Base-by-base conservation (phyloP, 257 asterid genomes). In the Paraleonurus japonicus region DNA sequence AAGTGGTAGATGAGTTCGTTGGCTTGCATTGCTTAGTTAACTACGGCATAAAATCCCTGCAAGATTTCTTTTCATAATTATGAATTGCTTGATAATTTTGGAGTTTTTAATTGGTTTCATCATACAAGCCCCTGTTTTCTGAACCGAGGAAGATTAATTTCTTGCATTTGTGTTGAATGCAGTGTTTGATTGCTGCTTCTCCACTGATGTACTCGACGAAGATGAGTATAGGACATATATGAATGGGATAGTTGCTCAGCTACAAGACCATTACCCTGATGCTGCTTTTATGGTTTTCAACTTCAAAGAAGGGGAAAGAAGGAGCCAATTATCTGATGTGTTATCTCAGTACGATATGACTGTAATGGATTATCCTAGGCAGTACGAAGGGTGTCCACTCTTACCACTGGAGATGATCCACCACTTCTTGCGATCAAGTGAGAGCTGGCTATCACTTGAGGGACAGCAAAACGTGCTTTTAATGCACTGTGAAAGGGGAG, bases 111-210 rank as follows among this genome's bases (percentile, higher is more conserved):
- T 50, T 69, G 43, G 54, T 28, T 59, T 69, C 39, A 45, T 45
- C 24, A 2, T 7, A 35, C 32, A 41, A 61, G 20, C 22, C 24
- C 26, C 47, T 5, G 6, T 47, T 16, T 16, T 66, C 20, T 61
- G 55, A 11, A 64, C 30, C 61, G 27, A 51, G 23, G 12, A 48
- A 43, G 33, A 15, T 20, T 20, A n/a, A 41, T 19, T 64, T 35
- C 16, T 61, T 61, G 54, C 19, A 23, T 59, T 71, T 75, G 23
- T 53, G 69, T 72, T 80, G 70, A 62, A 67, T 81, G 83, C 83
- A 95, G 99, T 95, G 79, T 95, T 95, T 64, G 99, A 95, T 82
- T 92, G 98, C 83, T 95, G 99, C 90, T 95, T 95, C 90, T 88
- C 96, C 81, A 92, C 94, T 7, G 92, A 87, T 26, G 92, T 92